Percentiles rank a stretch among this genome's conserved stretches.
phyloP scores from a whole-genome alignment of 2,329 filamentous ascomycete genomes.

The Tetracladium maxilliforme region DNA sequence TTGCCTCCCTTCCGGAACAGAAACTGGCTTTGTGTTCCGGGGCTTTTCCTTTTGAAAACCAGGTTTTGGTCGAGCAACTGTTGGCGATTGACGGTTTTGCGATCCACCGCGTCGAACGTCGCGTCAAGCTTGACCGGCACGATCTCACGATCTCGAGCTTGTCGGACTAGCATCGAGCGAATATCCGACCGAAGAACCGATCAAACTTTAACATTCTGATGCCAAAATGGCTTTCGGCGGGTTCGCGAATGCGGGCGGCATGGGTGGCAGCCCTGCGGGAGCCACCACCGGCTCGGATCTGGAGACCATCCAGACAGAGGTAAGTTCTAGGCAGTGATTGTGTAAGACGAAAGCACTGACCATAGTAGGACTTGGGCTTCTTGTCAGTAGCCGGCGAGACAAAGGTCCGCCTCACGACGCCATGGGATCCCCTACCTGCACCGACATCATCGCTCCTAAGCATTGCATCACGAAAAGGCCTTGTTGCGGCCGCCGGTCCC shows the following conservation, averaged over 20 bases:
- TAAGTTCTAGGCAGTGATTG: constrained; percentile 20
- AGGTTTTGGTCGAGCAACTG: too few species aligned
- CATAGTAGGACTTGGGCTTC: constrained; percentile 58
- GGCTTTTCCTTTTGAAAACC: too few species aligned
- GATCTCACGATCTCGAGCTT: too few species aligned
- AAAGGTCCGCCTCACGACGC: constrained; percentile 65
- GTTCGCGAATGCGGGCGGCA: constrained; percentile 33
- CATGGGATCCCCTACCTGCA: constrained; percentile 63
- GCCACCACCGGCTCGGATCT: constrained; percentile 46
- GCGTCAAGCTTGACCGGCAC: too few species aligned
- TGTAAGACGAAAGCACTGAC: constrained; percentile 4
- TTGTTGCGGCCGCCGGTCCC: constrained; percentile 79
- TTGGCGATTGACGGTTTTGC: too few species aligned
- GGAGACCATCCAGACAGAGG: constrained; percentile 70
- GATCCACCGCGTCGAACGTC: too few species aligned
- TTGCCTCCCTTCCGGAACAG: too few species aligned
- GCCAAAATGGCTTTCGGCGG: constrained; percentile 55
- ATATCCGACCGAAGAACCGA: too few species aligned
- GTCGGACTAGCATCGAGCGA: too few species aligned
- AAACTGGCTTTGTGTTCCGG: too few species aligned
- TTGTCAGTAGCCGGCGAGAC: constrained; percentile 64
- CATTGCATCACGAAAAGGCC: constrained; percentile 63
- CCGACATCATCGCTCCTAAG: constrained; percentile 71
- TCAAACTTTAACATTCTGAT: too few species aligned
- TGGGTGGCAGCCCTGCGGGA: constrained; percentile 23